Conservation (phyloP, 345 rosid species). For the Populus deltoides region DNA sequence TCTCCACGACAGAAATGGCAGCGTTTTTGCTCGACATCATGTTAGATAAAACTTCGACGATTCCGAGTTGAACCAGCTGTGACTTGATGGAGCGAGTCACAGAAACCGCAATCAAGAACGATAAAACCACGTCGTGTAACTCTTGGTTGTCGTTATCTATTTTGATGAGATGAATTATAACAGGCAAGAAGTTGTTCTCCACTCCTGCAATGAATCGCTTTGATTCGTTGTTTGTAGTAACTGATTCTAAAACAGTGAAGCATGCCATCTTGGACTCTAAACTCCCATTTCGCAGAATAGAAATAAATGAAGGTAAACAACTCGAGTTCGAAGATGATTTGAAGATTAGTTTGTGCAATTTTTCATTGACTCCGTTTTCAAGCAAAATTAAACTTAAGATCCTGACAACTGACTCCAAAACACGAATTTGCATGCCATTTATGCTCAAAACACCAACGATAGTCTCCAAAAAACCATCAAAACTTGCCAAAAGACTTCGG, state of each 20-base stretch:
- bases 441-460: conserved; percentile 8
- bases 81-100: conserved; percentile 8
- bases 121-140: conserved; percentile 12
- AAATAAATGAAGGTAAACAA: not conserved
- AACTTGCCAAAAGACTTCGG: not conserved
- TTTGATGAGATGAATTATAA: conserved; percentile 4
- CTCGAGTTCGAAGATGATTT: not conserved
- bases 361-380: conserved; percentile 15
- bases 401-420: conserved; percentile 7
- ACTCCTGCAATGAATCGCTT: conserved; percentile 15
- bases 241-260: conserved; percentile 16
- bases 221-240: conserved; percentile 9
- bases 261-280: conserved; percentile 3
- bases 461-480: conserved; percentile 16
- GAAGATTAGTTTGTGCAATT: conserved; percentile 8
- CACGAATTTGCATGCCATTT: not conserved
- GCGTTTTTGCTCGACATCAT: conserved; percentile 5
- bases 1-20: conserved; percentile 12
- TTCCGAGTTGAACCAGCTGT: conserved; percentile 13
- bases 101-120: conserved; percentile 4
- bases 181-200: not conserved
- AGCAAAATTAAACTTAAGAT: conserved; percentile 12
- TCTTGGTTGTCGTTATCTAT: not conserved
- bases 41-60: conserved; percentile 5
- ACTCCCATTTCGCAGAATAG: conserved; percentile 5